Evolutionary conservation across 2,329 filamentous ascomycete genomes (phyloP), one percentile per base, ranked within the genome.

Genomic region (Cytospora piceicola): DNA sequence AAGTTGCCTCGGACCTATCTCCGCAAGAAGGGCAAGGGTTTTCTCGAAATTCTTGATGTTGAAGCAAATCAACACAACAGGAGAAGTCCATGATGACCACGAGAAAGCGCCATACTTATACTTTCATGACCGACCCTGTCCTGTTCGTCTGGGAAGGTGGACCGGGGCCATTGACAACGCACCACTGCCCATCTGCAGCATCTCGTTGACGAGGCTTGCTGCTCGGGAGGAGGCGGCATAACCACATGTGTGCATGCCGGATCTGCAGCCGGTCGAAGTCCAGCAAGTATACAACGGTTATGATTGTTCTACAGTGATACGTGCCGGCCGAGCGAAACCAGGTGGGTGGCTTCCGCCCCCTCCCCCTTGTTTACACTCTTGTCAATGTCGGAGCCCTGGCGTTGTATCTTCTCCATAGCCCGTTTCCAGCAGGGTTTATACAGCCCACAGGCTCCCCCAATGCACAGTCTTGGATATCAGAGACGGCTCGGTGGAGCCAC

Each of bases 401-500:
- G 53, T 63, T 65, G 62, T 66, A 67, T 67, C 62, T 60, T 58
- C 62, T 56, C 51, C 42, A 22, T 46, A 22, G n/a, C 22, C 27
- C 54, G n/a, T 46, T 62, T 52, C 29, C 34, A 12, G 30, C 29
- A 24, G 51, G 20, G 17, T 32, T 58, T 39, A 49, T 42, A 56
- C 65, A 55, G 27, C 55, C 30, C 56, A 67, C 51, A 69, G 67
- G 61, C 68, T 68, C 65, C 68, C 68, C 67, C 69, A 68, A 65
- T 65, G 52, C 57, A 46, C 57, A 55, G 54, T 32, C 51, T 60
- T 62, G 17, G 29, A 30, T 54, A 53, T 61, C 61, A 55, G 58
- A 56, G 51, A 64, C 63, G 66, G 66, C 70, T 63, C 56, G 70
- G 69, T 73, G 75, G 75, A 76, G 75, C 75, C 75, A 77, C 75